These are phyloP conservation scores for Aureobasidium namibiae DNA, from an alignment of 2,329 filamentous ascomycete genomes.

Conservation along the genomic window DNA sequence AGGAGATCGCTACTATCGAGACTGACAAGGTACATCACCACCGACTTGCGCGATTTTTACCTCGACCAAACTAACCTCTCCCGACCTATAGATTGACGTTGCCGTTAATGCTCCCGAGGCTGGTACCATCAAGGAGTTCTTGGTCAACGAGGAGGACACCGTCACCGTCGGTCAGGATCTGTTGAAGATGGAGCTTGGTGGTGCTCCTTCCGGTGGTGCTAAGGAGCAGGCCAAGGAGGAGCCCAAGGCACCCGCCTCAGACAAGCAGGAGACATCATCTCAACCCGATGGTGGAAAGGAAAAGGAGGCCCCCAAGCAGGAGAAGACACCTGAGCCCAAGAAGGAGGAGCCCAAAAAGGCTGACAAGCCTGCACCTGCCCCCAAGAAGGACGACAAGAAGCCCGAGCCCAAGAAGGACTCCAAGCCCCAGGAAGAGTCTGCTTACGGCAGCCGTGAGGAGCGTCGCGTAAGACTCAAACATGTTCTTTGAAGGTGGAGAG, in stretches of 20 bases:
- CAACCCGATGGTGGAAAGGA: conserved; percentile 44
- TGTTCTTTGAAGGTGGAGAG: no score
- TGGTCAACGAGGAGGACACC: conserved; percentile 90
- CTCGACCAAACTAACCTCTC: conserved; percentile 12
- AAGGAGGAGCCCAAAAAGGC: conserved; percentile 29
- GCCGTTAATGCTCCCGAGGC: conserved; percentile 89
- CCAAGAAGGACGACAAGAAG: conserved; percentile 32
- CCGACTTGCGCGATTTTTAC: conserved; percentile 15
- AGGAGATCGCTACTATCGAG: conserved; percentile 97
- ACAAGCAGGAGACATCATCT: conserved; percentile 49
- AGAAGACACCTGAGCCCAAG: conserved; percentile 28
- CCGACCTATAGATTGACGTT: conserved; percentile 68
- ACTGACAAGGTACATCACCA: conserved; percentile 73
- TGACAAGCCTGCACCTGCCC: conserved; percentile 24
- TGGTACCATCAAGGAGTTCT: conserved; percentile 83
- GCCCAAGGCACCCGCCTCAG: conserved; percentile 51
- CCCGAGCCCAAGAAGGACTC: conserved; percentile 37
- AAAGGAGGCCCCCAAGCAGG: conserved; percentile 29
- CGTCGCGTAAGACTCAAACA: conserved; percentile 56
- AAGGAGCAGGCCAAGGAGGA: conserved; percentile 47
- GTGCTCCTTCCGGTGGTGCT: conserved; percentile 45
- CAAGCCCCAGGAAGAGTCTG: conserved; percentile 35
- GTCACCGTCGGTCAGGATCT: conserved; percentile 91
- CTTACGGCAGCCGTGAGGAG: conserved; percentile 72
- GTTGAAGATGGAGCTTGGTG: conserved; percentile 74